Base-by-base conservation (phyloP, 2,329 filamentous ascomycete species). In the Cadophora malorum region DNA sequence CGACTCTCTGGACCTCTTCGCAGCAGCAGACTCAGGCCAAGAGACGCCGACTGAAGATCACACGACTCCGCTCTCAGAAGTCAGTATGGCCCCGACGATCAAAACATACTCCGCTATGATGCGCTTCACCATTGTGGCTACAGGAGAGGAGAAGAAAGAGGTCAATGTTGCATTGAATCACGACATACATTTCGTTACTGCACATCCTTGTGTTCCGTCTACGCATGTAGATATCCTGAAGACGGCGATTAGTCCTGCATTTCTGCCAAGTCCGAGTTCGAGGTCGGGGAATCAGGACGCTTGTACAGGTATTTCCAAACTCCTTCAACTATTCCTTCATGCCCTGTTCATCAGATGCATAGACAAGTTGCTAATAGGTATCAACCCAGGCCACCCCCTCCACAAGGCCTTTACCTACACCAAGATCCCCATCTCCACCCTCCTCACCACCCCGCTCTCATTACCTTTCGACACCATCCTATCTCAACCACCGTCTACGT, bases 111-210 rank as follows among this genome's bases (percentile, higher is more conserved):
- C 76, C 12, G 75, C 76, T 8, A 74, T 75, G 69, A 74, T 78
- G 71, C 68, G 71, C 14, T 78, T 79, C 60, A 55, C 65, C 12
- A 45, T 76, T 5, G 62, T 70, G 9, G 31, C 66, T 7, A 69
- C 70, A 12, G 72, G 67, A 4, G 71, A 74, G 14, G 67, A 70
- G 1, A 71, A 69, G 33, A 75, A 66, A 63, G 73, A 76, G 50
- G 49, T 76, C 8, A 74, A 75, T 60, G 61, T 78, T n/a, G 67
- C 81, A 0, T 77, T 91, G 10, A 78, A 79, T 6, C 85, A 88
- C 71, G 88, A 91, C 67, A 82, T 90, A 25, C 85, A 85, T 72
- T 91, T 91, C 75, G 86, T 90, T 21, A 90, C 89, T 0, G 88
- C 88, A 0, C 87, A 90, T 71, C 89, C 89, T 0, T 91, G 89